Percentiles rank a stretch among this genome's conserved stretches.
Evolutionary conservation across 2,329 filamentous ascomycete genomes (phyloP).

Genomic region (Aureobasidium sp.): DNA sequence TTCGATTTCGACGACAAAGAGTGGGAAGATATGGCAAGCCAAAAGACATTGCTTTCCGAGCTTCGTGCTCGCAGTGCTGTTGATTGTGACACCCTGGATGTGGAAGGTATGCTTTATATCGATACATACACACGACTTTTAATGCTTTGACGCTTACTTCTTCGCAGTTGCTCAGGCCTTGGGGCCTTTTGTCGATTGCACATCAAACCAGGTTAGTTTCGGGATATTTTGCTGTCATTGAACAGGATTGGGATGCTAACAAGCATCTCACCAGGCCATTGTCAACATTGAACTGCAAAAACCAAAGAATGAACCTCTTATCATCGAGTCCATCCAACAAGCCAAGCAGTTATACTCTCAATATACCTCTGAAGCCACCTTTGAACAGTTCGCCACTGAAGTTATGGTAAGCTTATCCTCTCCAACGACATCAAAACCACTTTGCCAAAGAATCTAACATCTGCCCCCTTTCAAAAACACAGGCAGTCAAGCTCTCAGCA

Average conservation of each 20-base stretch:
- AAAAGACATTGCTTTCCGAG: conserved; percentile 11
- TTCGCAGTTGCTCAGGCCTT: conserved; percentile 12
- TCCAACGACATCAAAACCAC: neutral
- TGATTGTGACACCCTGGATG: conserved; percentile 16
- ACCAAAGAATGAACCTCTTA: conserved; percentile 9
- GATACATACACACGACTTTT: neutral
- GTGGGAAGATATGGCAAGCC: neutral
- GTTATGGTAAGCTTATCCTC: conserved; percentile 8
- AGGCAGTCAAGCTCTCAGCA: conserved; percentile 11
- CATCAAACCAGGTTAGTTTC: conserved; percentile 14
- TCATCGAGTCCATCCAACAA: conserved; percentile 11
- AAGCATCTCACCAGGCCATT: conserved; percentile 7
- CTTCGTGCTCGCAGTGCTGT: conserved; percentile 11
- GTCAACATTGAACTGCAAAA: conserved; percentile 11
- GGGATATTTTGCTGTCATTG: neutral
- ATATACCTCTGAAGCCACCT: conserved; percentile 7
- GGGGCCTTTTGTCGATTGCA: conserved; percentile 17
- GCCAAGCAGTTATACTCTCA: conserved; percentile 7
- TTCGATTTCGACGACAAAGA: neutral
- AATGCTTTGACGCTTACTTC: neutral
- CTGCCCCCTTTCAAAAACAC: no score
- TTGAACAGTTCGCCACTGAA: conserved; percentile 15
- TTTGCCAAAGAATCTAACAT: no score
- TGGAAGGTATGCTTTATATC: conserved; percentile 1
- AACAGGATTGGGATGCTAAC: neutral